phyloP scores from a whole-genome alignment of 2,329 filamentous ascomycete genomes.

The Fusarium sp. region DNA sequence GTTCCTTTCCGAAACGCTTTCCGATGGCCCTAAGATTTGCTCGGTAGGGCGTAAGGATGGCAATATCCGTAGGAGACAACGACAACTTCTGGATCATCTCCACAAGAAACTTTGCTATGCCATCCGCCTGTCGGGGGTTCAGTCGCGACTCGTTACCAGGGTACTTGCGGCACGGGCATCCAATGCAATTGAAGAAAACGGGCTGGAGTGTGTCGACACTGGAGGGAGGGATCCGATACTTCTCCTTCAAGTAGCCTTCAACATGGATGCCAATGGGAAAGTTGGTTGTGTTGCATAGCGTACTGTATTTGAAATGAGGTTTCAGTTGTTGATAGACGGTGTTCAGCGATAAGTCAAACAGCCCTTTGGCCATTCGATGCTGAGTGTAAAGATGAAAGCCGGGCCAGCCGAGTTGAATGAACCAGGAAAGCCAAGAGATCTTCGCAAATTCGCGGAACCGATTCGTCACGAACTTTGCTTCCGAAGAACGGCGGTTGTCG shows the following conservation, averaged over 20 bases:
- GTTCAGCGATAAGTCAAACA: not conserved
- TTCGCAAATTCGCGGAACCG: not conserved
- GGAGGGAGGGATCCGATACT: not conserved
- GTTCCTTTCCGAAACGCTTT: not conserved
- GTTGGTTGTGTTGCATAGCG: not conserved
- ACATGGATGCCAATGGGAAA: not conserved
- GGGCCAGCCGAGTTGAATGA: not conserved
- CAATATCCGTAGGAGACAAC: not conserved
- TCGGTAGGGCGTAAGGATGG: not conserved
- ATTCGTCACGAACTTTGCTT: not conserved
- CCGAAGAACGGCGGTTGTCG: too few species aligned
- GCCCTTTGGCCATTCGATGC: conserved; percentile 5
- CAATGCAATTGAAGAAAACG: not conserved
- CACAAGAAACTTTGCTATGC: not conserved
- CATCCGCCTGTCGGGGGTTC: conserved; percentile 1
- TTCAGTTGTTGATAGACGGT: not conserved
- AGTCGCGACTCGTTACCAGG: not conserved
- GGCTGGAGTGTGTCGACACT: rapidly evolving
- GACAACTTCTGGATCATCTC: not conserved
- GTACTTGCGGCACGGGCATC: not conserved
- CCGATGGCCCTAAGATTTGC: not conserved
- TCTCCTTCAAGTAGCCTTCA: not conserved
- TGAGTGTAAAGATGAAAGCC: conserved; percentile 5
- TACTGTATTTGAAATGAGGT: conserved; percentile 2
- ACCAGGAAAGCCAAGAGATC: conserved; percentile 8